Evolutionary conservation across 148 eudicot genomes (phyloP), one percentile per base, ranked within the genome.

Genomic region (Persicaria maculosa): DNA sequence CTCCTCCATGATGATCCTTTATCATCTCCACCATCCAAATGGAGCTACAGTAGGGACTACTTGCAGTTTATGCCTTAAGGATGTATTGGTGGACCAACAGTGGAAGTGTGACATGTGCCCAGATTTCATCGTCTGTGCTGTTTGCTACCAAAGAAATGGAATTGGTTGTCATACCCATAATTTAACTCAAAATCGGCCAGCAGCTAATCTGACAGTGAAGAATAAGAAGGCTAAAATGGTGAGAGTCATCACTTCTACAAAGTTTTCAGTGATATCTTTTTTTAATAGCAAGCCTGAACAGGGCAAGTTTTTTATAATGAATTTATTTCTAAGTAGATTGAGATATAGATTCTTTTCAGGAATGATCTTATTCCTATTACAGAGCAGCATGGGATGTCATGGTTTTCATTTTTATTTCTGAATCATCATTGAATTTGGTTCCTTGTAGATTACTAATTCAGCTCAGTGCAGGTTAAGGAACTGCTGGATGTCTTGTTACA

Each of bases 1-100:
- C 79, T 87, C 97, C 5, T 91, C 98, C 52, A 81, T 88, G 93
- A 94, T 91, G 98, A 91, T 93, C 62, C 74, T 93, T 44, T 83
- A 93, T 78, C 88, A 93, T 79, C 88, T 93, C 71, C 88, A 86
- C 55, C 81, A 88, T 74, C 77, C 79, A 46, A 76, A 67, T 25
- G 77, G 76, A 61, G 68, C 79, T 43, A 81, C 17, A 44, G 22
- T 8, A 22, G 80, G 78, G 46, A 76, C 48, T 22, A 69, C 40
- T 57, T 88, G 88, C 80, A 68, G 84, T 74, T 78, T 86, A 71
- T 88, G 90, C 81, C 76, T 82, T 61, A 75, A 78, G 78, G 85
- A 81, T 68, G 71, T 78, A 10, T 72, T 61, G 76, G 67, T 72
- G 65, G 81, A 82, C 71, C 74, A 70, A 36, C 76, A 74, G 55